Evolutionary conservation across 805 yeast genomes (phyloP).

Genomic region (Yamadazyma endophytica): DNA sequence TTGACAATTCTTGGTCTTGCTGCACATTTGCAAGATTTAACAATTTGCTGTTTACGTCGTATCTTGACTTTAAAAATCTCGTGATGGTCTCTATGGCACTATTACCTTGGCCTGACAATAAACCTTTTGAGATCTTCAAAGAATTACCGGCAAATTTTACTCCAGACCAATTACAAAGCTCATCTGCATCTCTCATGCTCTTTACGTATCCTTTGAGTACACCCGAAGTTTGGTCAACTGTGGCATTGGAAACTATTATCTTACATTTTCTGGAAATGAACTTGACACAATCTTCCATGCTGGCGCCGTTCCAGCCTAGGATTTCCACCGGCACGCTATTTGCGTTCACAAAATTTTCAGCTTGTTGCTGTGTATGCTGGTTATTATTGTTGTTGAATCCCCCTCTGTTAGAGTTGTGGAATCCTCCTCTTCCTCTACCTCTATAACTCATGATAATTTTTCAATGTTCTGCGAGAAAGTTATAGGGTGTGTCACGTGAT

Average conservation of each 20-base stretch:
- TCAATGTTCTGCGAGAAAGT: neutral
- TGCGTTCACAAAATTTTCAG: slow-evolving; percentile 23
- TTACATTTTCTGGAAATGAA: slow-evolving; percentile 69
- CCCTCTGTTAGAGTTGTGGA: slow-evolving; percentile 6
- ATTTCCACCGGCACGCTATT: slow-evolving; percentile 54
- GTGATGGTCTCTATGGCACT: slow-evolving; percentile 67
- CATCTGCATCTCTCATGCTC: slow-evolving; percentile 52
- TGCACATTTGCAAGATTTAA: slow-evolving; percentile 65
- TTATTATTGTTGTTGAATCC: slow-evolving; percentile 11
- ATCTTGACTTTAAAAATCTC: slow-evolving; percentile 60
- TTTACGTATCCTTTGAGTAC: slow-evolving; percentile 58
- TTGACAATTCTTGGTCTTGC: slow-evolving; percentile 55
- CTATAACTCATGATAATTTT: slow-evolving; percentile 29
- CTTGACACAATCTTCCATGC: slow-evolving; percentile 59
- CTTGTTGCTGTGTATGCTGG: slow-evolving; percentile 14
- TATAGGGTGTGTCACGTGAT: neutral
- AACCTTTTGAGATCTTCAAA: slow-evolving; percentile 47
- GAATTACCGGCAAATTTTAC: slow-evolving; percentile 74
- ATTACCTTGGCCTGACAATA: slow-evolving; percentile 10
- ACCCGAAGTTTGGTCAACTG: slow-evolving; percentile 46
- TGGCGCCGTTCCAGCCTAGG: slow-evolving; percentile 78
- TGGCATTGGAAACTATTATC: slow-evolving; percentile 49
- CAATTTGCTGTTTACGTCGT: slow-evolving; percentile 59
- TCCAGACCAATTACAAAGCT: slow-evolving; percentile 63
- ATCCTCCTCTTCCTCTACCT: slow-evolving; percentile 32